These are phyloP conservation scores for Komagataella phaffii DNA, from an alignment of 805 yeast genomes.

Conservation along the genomic window DNA sequence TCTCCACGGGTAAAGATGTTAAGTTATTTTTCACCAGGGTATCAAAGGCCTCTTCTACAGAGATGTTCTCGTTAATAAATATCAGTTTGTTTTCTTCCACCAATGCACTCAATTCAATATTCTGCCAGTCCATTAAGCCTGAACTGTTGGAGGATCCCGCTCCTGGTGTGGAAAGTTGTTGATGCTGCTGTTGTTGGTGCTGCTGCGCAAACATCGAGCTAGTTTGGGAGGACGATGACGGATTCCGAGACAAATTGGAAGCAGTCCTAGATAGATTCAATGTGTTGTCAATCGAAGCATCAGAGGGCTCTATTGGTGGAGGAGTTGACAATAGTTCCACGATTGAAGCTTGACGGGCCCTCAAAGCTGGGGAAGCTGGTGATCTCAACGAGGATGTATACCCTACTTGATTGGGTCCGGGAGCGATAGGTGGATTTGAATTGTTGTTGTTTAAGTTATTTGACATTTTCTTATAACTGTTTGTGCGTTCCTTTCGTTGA, in stretches of 20 bases:
- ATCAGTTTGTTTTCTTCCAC: constrained; percentile 71
- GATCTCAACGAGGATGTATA: constrained; percentile 22
- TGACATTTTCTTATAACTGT: background rate
- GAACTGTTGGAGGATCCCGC: constrained; percentile 5
- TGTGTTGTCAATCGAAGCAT: constrained; percentile 5
- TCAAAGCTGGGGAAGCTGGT: constrained; percentile 18
- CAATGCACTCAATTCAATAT: constrained; percentile 55
- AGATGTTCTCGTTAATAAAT: constrained; percentile 45
- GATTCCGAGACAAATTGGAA: constrained; percentile 20
- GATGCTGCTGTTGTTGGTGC: background rate
- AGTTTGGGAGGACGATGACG: constrained; percentile 19
- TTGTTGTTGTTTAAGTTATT: background rate
- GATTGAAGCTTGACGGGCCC: constrained; percentile 49
- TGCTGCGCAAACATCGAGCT: constrained; percentile 1
- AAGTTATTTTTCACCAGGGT: constrained; percentile 56
- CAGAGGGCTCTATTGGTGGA: constrained; percentile 38
- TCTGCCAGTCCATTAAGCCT: constrained; percentile 49
- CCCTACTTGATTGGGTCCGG: background rate
- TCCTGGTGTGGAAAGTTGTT: constrained; percentile 12
- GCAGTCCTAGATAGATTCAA: constrained; percentile 5
- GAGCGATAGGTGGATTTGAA: background rate
- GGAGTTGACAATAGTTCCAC: constrained; percentile 69
- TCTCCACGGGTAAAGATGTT: constrained; percentile 76
- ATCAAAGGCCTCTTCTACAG: constrained; percentile 86
- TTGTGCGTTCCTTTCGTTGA: background rate